Percentiles rank a stretch among this genome's conserved stretches.
Evolutionary conservation across 73 alveolate genomes (phyloP).

Genomic region (Uronychia setigera): DNA sequence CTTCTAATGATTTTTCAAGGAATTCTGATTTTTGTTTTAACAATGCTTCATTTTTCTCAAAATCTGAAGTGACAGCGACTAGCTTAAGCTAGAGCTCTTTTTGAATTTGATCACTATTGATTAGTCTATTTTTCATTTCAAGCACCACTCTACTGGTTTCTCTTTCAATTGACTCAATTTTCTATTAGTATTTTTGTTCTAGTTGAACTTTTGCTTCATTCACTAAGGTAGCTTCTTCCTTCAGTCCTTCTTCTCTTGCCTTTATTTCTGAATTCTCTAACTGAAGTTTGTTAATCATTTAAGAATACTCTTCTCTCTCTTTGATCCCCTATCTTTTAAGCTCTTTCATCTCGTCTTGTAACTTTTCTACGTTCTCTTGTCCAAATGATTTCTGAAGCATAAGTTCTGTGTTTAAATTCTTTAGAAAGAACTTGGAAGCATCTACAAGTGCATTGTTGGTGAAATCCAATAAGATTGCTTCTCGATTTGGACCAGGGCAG

Average conservation of each 20-base stretch:
- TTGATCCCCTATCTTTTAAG: not conserved
- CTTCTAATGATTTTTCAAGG: slow-evolving; percentile 50
- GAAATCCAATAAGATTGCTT: slow-evolving; percentile 32
- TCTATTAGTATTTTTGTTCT: slow-evolving; percentile 21
- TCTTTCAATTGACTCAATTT: slow-evolving; percentile 5
- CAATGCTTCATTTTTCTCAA: slow-evolving; percentile 47
- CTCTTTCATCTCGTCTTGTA: slow-evolving; percentile 20
- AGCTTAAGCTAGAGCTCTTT: slow-evolving; percentile 35
- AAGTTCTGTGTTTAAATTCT: slow-evolving; percentile 26
- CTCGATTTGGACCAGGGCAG: slow-evolving; percentile 47
- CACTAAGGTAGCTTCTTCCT: slow-evolving; percentile 5
- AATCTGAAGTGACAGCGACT: slow-evolving; percentile 37
- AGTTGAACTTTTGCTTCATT: slow-evolving; percentile 6
- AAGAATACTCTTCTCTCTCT: slow-evolving; percentile 23
- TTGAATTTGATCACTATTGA: slow-evolving; percentile 14
- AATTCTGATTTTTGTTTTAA: slow-evolving; percentile 42
- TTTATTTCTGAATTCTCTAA: slow-evolving; percentile 29
- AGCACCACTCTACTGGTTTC: slow-evolving; percentile 21
- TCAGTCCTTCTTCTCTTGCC: slow-evolving; percentile 41
- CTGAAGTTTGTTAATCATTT: slow-evolving; percentile 8
- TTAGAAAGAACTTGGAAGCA: slow-evolving; percentile 40
- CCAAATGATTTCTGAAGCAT: slow-evolving; percentile 10
- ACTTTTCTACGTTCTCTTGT: slow-evolving; percentile 26
- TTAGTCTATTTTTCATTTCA: slow-evolving; percentile 15
- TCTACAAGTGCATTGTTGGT: slow-evolving; percentile 33